Conservation (phyloP, 495 filamentous ascomycete genomes). For the Penicillium bovifimosum region DNA sequence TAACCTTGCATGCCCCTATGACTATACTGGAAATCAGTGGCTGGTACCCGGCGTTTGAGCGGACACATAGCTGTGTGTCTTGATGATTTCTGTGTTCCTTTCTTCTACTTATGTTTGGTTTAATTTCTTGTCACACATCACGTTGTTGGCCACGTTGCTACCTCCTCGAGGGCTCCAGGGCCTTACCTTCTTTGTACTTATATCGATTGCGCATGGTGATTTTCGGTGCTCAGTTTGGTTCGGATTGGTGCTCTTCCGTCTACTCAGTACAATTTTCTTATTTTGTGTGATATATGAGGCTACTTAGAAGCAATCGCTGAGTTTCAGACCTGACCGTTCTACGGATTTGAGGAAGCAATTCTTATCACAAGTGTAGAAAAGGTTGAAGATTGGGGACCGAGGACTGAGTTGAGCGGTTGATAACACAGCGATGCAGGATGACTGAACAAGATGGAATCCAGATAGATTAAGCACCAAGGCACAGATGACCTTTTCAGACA, state of each 20-base stretch:
- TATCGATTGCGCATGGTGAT: constrained; percentile 23
- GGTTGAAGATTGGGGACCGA: background rate
- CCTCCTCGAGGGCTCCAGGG: constrained; percentile 11
- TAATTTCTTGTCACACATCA: constrained; percentile 17
- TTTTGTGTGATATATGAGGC: constrained; percentile 6
- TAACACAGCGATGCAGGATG: constrained; percentile 3
- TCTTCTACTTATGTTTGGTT: constrained; percentile 7
- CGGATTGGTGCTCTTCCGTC: background rate
- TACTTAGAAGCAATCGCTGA: background rate
- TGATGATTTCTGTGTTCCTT: constrained; percentile 19
- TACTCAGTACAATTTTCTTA: background rate
- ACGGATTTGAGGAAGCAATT: background rate
- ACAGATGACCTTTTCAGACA: constrained; percentile 28
- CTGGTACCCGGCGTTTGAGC: constrained; percentile 30
- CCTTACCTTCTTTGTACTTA: constrained; percentile 32
- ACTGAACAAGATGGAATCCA: constrained; percentile 16
- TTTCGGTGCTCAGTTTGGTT: constrained; percentile 11
- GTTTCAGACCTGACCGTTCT: background rate
- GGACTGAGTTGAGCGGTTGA: constrained; percentile 2
- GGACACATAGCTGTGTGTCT: constrained; percentile 25
- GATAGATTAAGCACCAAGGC: constrained; percentile 27
- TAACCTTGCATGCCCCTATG: constrained; percentile 26
- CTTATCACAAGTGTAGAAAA: background rate
- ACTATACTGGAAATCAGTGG: constrained; percentile 20
- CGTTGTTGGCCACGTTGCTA: constrained; percentile 16